phyloP scores from a whole-genome alignment of 129 eudicot species.

The Sambucus nigra region DNA sequence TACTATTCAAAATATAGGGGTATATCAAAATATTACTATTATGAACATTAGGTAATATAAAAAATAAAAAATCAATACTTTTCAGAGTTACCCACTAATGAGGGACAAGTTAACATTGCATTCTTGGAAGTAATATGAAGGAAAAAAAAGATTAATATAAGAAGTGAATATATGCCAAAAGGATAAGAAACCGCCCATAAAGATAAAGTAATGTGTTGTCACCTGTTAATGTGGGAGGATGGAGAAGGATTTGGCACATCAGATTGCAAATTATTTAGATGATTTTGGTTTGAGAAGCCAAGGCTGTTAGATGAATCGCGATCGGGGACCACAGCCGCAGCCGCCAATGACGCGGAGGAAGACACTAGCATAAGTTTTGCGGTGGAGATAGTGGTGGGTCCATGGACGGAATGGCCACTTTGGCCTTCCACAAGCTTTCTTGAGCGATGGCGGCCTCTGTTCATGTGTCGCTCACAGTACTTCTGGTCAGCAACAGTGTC shows the following conservation, averaged over 20 bases:
- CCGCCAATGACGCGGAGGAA: conserved; percentile 23
- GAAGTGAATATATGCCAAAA: too few relatives aligned
- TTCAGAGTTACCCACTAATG: too few relatives aligned
- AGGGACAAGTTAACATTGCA: too few relatives aligned
- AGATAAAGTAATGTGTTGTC: background rate
- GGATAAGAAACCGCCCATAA: too few relatives aligned
- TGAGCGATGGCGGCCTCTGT: conserved; percentile 99
- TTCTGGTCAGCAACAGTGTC: conserved; percentile 87
- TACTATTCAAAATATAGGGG: too few relatives aligned
- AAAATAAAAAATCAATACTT: too few relatives aligned
- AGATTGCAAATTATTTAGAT: conserved; percentile 30
- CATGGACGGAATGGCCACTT: conserved; percentile 56
- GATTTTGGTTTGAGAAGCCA: conserved; percentile 20
- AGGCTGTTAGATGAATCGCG: conserved; percentile 27
- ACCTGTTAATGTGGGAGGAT: conserved; percentile 40
- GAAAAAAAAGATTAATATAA: too few relatives aligned
- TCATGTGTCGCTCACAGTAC: conserved; percentile 89
- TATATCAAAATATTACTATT: too few relatives aligned
- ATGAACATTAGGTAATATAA: too few relatives aligned
- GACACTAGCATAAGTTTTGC: conserved; percentile 13
- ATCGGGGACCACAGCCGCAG: conserved; percentile 16
- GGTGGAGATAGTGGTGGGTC: conserved; percentile 14
- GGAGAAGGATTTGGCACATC: conserved; percentile 22
- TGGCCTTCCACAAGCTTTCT: conserved; percentile 99
- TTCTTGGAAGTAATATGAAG: too few relatives aligned